phyloP scores from a whole-genome alignment of 495 filamentous ascomycete genomes.

The Penicillium daleae region DNA sequence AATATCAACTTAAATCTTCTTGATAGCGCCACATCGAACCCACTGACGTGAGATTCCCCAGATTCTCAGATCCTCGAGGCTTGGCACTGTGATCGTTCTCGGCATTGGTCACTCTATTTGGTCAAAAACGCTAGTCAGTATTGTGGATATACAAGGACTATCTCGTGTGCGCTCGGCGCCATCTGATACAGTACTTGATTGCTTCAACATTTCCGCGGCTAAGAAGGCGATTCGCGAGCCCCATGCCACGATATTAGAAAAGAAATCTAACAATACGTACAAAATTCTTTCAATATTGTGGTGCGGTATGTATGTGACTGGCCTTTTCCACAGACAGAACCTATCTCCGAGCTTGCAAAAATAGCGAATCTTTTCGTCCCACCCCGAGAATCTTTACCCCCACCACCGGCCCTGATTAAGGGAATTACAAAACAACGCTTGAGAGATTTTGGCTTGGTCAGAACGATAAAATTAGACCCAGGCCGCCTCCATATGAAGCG shows the following conservation, averaged over 20 bases:
- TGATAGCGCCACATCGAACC: background rate
- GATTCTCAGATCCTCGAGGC: slow-evolving; percentile 6
- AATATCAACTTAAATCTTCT: background rate
- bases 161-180: background rate
- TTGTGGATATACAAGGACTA: background rate
- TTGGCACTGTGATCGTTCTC: slow-evolving; percentile 11
- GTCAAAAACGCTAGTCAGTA: background rate
- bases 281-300: background rate
- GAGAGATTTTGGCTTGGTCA: background rate
- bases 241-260: background rate
- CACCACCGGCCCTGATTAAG: background rate
- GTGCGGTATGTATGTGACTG: background rate
- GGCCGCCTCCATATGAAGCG: background rate
- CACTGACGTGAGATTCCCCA: background rate
- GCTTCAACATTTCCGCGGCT: background rate
- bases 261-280: background rate
- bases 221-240: background rate
- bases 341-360: slow-evolving; percentile 11
- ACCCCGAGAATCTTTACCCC: background rate
- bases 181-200: background rate
- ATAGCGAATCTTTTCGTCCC: background rate
- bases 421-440: background rate
- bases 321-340: background rate
- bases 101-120: background rate
- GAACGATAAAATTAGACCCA: slow-evolving; percentile 3